Base-by-base conservation (phyloP, 2,329 filamentous ascomycete genomes). In the Fusarium globosum region DNA sequence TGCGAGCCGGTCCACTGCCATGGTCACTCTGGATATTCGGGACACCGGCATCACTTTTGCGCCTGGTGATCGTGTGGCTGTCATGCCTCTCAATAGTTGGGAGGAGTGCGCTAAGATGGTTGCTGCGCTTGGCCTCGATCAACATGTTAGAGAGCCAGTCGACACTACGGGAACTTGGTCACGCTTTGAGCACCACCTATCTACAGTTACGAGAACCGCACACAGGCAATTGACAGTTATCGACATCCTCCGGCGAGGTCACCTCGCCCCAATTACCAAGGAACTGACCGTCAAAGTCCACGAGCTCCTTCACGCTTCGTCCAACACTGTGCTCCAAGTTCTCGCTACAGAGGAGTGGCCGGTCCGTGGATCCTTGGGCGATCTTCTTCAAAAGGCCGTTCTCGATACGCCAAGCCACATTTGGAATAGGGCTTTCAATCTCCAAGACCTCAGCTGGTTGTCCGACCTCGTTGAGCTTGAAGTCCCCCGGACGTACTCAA, bases 11-110 rank as follows among this genome's bases (percentile, higher is more conserved):
- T 85, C 84, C 1, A 86, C 88, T 60, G 84, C 85, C 2, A 82
- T 83, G 71, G 85, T 88, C 6, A 88, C 85, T 0, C 79, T 88
- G 16, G 87, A 88, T 69, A 84, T 89, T 4, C 83, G 85, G 23
- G 83, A 88, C 53, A 88, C 86, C 0, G 87, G 87, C 2, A 86
- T 88, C 49, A 88, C 87, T 0, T 89, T 88, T 61, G 82, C 85
- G 55, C 86, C 87, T 0, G 87, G 87, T 0, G 87, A 89, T 59
- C 82, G 86, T 10, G 81, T 89, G 11, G 86, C 87, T 0, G 80
- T 89, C 5, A 88, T 89, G 87, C 86, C 87, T 0, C 82, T 88
- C 21, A 89, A 88, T 63, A 83, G 81, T 61, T 88, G 86, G 87
- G 83, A 85, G 14, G 87, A 89, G 73, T 88, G 86, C 57, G 86